A percentile compares a stretch with the other conserved stretches of the same genome.
Evolutionary conservation across 371 early-diverging fungal genomes (phyloP).

Genomic region (Rhizomucor miehei): DNA sequence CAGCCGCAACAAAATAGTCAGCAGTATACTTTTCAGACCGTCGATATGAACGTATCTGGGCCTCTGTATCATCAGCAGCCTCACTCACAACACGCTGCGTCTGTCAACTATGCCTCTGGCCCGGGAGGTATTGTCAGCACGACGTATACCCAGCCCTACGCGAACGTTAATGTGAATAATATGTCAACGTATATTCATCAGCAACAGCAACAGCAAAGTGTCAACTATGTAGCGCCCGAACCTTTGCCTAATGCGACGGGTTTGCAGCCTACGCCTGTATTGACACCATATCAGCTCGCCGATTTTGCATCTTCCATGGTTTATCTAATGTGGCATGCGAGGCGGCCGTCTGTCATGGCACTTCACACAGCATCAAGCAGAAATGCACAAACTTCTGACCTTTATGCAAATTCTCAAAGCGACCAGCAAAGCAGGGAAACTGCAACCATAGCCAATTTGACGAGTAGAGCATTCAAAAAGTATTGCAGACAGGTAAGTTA

Average conservation of each 20-base stretch:
- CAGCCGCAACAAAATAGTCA: no score
- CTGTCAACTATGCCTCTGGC: background rate
- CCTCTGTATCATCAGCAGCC: slow-evolving; percentile 5
- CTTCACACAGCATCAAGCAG: slow-evolving; percentile 23
- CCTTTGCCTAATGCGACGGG: slow-evolving; percentile 31
- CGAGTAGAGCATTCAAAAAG: slow-evolving; percentile 51
- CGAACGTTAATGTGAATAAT: no score
- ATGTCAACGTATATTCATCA: no score
- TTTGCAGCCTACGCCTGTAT: slow-evolving; percentile 16
- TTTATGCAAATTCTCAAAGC: slow-evolving; percentile 18
- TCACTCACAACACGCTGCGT: background rate
- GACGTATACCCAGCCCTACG: no score
- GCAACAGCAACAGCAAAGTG: no score
- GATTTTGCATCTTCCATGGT: slow-evolving; percentile 65
- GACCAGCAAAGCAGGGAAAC: background rate
- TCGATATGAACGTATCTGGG: slow-evolving; percentile 1
- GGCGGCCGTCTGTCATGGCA: slow-evolving; percentile 38
- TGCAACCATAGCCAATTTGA: slow-evolving; percentile 27
- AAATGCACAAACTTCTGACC: slow-evolving; percentile 4
- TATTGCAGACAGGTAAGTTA: slow-evolving; percentile 48
- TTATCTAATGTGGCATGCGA: slow-evolving; percentile 59
- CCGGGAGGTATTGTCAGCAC: background rate
- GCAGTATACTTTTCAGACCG: no score
- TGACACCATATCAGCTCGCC: slow-evolving; percentile 43
- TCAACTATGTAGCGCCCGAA: background rate